These are phyloP conservation scores for Coniophora puteana DNA, from an alignment of 1,284 basidiomycete species.

Conservation along the genomic window DNA sequence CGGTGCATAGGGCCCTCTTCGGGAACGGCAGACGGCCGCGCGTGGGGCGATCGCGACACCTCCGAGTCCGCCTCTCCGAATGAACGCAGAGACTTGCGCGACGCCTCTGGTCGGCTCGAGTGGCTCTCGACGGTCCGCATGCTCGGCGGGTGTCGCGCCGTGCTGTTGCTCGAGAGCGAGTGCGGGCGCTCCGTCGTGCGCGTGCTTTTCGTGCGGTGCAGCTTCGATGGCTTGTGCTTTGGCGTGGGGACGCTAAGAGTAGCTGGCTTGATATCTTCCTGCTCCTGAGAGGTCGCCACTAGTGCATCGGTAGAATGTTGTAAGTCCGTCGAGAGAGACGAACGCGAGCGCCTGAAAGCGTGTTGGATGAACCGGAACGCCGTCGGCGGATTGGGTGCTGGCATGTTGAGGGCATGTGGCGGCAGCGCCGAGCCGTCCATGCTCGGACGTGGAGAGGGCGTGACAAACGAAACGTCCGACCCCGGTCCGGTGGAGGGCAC, in stretches of 20 bases:
- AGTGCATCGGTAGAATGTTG: constrained; percentile 17
- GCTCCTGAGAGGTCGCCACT: too few species aligned
- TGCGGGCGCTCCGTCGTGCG: constrained; percentile 44
- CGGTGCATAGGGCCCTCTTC: constrained; percentile 14
- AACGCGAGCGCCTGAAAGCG: constrained; percentile 61
- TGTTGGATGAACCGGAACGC: constrained; percentile 60
- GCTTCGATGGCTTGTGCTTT: constrained; percentile 26
- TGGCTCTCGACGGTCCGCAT: constrained; percentile 35
- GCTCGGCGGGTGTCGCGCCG: constrained; percentile 37
- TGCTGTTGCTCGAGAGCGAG: constrained; percentile 48
- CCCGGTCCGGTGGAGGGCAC: constrained; percentile 29
- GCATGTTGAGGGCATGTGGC: constrained; percentile 21
- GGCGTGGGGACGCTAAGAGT: too few species aligned
- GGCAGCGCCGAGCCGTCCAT: constrained; percentile 39
- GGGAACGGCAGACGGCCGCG: too few species aligned
- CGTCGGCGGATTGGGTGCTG: constrained; percentile 42
- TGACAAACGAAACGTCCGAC: constrained; percentile 53
- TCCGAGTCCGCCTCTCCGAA: constrained; percentile 21
- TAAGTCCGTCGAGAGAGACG: constrained; percentile 26
- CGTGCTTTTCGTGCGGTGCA: constrained; percentile 27
- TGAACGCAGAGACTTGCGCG: constrained; percentile 24
- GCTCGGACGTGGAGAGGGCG: constrained; percentile 47
- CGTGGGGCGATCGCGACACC: constrained; percentile 13
- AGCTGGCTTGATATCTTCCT: too few species aligned
- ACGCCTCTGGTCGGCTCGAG: constrained; percentile 30